Evolutionary conservation across 2,329 filamentous ascomycete species (phyloP).

Genomic region (Aspergillus ustus): DNA sequence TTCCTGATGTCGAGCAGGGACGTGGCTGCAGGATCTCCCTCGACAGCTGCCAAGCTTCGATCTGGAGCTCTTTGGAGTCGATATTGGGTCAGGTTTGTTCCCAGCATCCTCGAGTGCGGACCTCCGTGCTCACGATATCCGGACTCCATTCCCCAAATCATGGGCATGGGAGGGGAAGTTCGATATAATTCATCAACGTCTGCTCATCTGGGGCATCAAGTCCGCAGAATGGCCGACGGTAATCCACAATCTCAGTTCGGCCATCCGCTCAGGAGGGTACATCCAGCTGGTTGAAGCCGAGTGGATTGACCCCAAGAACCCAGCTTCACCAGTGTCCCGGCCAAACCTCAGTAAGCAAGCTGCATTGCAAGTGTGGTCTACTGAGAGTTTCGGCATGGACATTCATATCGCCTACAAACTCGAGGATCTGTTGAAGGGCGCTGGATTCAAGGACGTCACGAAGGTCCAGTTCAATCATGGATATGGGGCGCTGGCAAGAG

Average conservation of each 20-base stretch:
- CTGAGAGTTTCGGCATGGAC: slow-evolving; percentile 16
- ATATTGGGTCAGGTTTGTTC: slow-evolving; percentile 16
- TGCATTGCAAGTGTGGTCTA: slow-evolving; percentile 16
- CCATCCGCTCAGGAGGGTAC: slow-evolving; percentile 16
- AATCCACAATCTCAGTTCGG: slow-evolving; percentile 6
- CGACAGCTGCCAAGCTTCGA: slow-evolving; percentile 6
- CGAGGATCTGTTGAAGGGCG: slow-evolving; percentile 1
- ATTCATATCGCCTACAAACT: slow-evolving; percentile 19
- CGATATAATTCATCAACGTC: slow-evolving; percentile 19
- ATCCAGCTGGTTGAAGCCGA: slow-evolving; percentile 20
- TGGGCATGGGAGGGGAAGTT: slow-evolving; percentile 12
- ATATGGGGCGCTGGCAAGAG: slow-evolving; percentile 14
- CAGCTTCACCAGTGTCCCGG: neutral
- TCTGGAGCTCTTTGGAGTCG: slow-evolving; percentile 15
- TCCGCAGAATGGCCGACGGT: slow-evolving; percentile 15
- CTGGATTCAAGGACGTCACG: slow-evolving; percentile 15
- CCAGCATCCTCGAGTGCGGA: neutral
- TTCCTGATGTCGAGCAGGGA: slow-evolving; percentile 1
- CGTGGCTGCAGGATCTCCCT: slow-evolving; percentile 16
- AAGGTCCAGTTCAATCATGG: slow-evolving; percentile 14
- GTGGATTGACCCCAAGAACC: slow-evolving; percentile 16
- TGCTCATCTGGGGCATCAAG: slow-evolving; percentile 21
- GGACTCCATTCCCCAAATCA: slow-evolving; percentile 12
- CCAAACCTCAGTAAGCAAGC: slow-evolving; percentile 16
- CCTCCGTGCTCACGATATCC: slow-evolving; percentile 15